Base-by-base conservation (phyloP, 352 stramenopile genomes). In the Phytopythium ostracodes region DNA sequence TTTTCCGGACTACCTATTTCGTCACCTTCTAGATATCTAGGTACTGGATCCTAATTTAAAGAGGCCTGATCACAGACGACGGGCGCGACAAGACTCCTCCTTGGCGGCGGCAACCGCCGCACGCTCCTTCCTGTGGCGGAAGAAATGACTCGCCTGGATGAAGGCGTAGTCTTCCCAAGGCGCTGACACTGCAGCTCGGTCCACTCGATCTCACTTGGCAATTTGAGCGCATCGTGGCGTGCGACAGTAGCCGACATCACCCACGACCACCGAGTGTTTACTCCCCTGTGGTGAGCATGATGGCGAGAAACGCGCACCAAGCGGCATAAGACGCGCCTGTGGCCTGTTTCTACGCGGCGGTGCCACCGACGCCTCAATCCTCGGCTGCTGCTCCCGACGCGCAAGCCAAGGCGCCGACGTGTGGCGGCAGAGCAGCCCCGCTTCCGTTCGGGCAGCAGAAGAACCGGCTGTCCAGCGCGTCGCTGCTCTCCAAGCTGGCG, bases 391-490 rank as follows among this genome's bases (percentile, higher is more conserved):
- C 12, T n/a, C 17, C 38, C 0, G 17, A n/a, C 0, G 38, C 12
- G 2, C 4, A 24, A 2, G 17, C 17, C 18, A 47, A 22, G 40
- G 11, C 17, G 15, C 40, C 6, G 18, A 20, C 17, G 40, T n/a
- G n/a, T n/a, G n/a, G n/a, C n/a, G n/a, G n/a, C n/a, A n/a, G n/a
- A n/a, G n/a, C n/a, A n/a, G n/a, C 40, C 2, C 9, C 40, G 40
- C 17, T 24, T 5, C 47, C 65, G 17, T 75, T 79, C 29, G 56
- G 65, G 36, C 38, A 63, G 22, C 60, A 65, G 46, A 63, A 68
- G 33, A 66, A 76, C 55, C 72, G 68, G 29, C 62, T 79, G 22
- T 33, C 52, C 12, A 52, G 25, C 20, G 72, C 72, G 17, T 75
- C 68, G 0, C 44, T 76, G 20, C 47, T 72, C 43, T 74, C 72